phyloP scores from a whole-genome alignment of 805 yeast genomes.

The Ogataea populi-albae region DNA sequence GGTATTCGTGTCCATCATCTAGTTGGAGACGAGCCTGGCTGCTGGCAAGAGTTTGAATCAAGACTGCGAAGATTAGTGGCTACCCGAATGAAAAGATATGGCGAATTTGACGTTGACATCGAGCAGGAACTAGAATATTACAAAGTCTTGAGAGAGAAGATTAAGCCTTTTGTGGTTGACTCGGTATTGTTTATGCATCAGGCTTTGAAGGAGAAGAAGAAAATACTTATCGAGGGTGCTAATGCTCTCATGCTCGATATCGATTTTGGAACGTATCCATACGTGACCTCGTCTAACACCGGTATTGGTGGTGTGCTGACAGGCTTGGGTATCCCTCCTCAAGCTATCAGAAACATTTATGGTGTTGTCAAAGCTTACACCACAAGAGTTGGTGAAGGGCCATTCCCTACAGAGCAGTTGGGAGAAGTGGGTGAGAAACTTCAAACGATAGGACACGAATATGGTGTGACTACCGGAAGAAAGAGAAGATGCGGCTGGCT shows the following conservation, averaged over 20 bases:
- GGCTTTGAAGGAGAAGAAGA: constrained; percentile 75
- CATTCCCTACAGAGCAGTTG: constrained; percentile 97
- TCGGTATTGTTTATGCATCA: constrained; percentile 79
- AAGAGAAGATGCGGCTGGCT: constrained; percentile 99
- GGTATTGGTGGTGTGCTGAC: constrained; percentile 98
- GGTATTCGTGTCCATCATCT: constrained; percentile 97
- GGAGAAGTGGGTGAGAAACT: constrained; percentile 81
- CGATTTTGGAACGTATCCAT: constrained; percentile 98
- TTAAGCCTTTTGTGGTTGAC: constrained; percentile 92
- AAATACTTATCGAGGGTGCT: constrained; percentile 94
- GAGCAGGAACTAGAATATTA: constrained; percentile 78
- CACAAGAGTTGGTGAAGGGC: constrained; percentile 98
- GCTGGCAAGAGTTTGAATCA: constrained; percentile 88
- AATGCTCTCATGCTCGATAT: constrained; percentile 96
- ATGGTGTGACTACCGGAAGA: constrained; percentile 97
- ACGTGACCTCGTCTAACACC: constrained; percentile 91
- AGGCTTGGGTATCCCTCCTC: constrained; percentile 96
- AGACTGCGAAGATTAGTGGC: constrained; percentile 73
- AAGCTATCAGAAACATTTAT: constrained; percentile 69
- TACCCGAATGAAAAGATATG: constrained; percentile 86
- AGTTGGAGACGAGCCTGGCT: constrained; percentile 81
- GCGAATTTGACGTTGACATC: constrained; percentile 83
- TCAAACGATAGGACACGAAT: constrained; percentile 92
- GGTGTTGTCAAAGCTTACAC: constrained; percentile 99
- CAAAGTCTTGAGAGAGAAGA: constrained; percentile 65